Base-by-base conservation (phyloP, 2,329 filamentous ascomycete species). In the Cylindrodendrum hubeiense region DNA sequence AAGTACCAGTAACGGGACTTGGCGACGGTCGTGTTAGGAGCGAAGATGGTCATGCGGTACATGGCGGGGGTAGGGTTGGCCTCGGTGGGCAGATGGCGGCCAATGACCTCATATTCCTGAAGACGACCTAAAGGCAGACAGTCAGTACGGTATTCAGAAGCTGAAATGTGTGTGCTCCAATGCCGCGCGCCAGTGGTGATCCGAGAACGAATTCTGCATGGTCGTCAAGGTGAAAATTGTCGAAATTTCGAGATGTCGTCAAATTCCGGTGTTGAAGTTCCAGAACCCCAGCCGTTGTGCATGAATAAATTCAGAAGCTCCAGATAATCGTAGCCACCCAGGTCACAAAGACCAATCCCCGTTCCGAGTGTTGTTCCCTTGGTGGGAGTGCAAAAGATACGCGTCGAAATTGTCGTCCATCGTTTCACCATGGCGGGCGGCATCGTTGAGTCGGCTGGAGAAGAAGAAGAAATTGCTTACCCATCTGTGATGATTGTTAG, bases 1-100 rank as follows among this genome's bases (percentile, higher is more conserved):
- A 99, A 99, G 91, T 99, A 99, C 97, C 97, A 99, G 93, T 97
- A 99, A 82, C 96, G 93, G 83, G 95, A 98, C 92, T 99, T 99
- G 83, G 97, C 96, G 80, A 99, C 95, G 77, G 98, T 96, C 80
- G 91, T 89, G 88, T 99, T 99, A 78, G 94, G 93, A 77, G 96
- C 96, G 85, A 99, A 99, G 86, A 99, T 98, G 85, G 95, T 95
- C 96, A 99, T 99, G 86, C 96, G 95, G 92, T 98, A 99, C 85
- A 99, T 92, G 89, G 96, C 95, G 79, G 96, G 96, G 80, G 93
- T 94, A 81, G 95, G 94, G 90, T 97, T 97, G 83, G 92, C 89
- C 89, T 99, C 96, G 82, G 92, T 93, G 86, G 96, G 96, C 92
- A 99, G 86, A 87, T 98, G 95, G 87, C 97, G 95, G 88, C 97